These are phyloP conservation scores for Trifolium subterraneum DNA, from an alignment of 306 rosid genomes.

Conservation along the genomic window DNA sequence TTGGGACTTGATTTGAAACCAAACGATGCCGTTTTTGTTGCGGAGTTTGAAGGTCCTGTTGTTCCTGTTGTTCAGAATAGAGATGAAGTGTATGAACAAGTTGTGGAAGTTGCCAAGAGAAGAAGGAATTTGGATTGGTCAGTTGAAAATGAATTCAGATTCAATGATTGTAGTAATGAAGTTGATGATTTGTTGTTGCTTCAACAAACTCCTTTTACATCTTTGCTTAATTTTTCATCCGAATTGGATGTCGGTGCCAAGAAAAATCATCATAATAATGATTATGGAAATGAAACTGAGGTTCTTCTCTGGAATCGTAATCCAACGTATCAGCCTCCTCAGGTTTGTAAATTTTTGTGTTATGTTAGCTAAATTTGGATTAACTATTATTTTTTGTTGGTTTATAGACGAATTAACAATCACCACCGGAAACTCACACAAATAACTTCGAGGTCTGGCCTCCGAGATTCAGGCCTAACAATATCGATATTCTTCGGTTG, in stretches of 20 bases:
- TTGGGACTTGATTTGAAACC: slow-evolving; percentile 38
- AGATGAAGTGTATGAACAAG: slow-evolving; percentile 46
- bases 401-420: too few species aligned
- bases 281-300: slow-evolving; percentile 26
- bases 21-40: not conserved
- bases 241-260: slow-evolving; percentile 15
- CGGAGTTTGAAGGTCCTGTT: not conserved
- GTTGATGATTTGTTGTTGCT: slow-evolving; percentile 43
- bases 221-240: slow-evolving; percentile 40
- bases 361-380: not conserved
- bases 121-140: not conserved
- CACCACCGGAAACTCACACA: too few species aligned
- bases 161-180: not conserved
- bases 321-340: slow-evolving; percentile 39
- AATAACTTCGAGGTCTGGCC: too few species aligned
- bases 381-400: not conserved
- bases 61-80: slow-evolving; percentile 31
- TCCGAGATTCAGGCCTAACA: too few species aligned
- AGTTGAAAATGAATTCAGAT: not conserved
- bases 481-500: too few species aligned
- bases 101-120: slow-evolving; percentile 43
- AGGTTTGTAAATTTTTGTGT: slow-evolving; percentile 35
- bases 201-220: slow-evolving; percentile 50
- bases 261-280: slow-evolving; percentile 3
- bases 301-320: slow-evolving; percentile 44